Base-by-base conservation (phyloP, 495 filamentous ascomycete genomes). In the Hypomontagnella monticulosa region DNA sequence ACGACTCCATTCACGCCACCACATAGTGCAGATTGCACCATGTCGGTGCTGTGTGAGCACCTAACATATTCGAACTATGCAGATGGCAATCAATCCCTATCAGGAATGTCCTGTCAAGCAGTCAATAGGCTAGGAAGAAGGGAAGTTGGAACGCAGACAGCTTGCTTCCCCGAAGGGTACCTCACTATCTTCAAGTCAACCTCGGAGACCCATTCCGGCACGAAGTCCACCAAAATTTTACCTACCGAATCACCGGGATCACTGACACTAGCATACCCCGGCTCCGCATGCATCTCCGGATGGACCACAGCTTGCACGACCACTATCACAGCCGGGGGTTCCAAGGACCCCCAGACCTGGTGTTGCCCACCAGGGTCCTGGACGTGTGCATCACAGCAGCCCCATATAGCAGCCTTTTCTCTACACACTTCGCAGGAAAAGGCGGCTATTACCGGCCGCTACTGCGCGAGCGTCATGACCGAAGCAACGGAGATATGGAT, bases 401-500 rank as follows among this genome's bases (percentile, higher is more conserved):
- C 23, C 23, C 23, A 6, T 2, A 6, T 27, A 27, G 23, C 23
- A n/a, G n/a, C 23, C 3, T 2, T 27, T 2, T 27, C 23, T 27
- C 23, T 27, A 27, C 2, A 16, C 34, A 40, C 9, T 1, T 2
- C 12, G 15, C 6, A 16, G 34, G 16, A 15, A 2, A 20, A 18
- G 9, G 32, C n/a, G 12, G 12, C 5, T 10, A n/a, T 4, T 11
- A 4, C 34, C 2, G 50, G 50, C 5, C 34, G 54, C 4, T 34
- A 49, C 12, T 58, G 55, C 33, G 14, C 43, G 32, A 58, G 55
- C 44, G 19, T 40, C 55, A 58, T 58, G 43, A 58, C 43, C 33
- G 33, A 43, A 23, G 1, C 43, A 6, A 58, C 43, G 1, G 19
- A 58, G 4, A 44, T 58, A 4, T 58, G 44, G 43, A 58, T 58